A percentile compares a stretch with the other conserved stretches of the same genome.
Conservation (phyloP, 1,139 yeast species). For the Geotrichum histeridarum region DNA sequence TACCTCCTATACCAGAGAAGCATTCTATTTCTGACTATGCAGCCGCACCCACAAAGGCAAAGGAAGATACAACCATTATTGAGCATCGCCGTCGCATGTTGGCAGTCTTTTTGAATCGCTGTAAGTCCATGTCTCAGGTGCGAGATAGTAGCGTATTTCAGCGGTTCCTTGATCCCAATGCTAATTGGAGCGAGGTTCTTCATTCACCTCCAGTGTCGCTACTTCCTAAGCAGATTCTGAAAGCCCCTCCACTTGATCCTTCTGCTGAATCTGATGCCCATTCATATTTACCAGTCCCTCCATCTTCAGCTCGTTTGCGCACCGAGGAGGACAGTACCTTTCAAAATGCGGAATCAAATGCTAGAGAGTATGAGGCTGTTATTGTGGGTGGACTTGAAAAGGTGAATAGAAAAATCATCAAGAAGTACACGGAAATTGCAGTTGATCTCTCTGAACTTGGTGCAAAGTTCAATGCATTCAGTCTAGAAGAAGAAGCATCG, state of each 20-base stretch:
- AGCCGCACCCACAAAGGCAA: slow-evolving; percentile 52
- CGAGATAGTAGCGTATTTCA: slow-evolving; percentile 59
- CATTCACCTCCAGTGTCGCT: slow-evolving; percentile 53
- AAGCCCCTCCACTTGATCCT: slow-evolving; percentile 54
- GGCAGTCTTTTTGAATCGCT: slow-evolving; percentile 70
- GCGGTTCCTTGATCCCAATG: slow-evolving; percentile 78
- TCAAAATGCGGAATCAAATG: slow-evolving; percentile 43
- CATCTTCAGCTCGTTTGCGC: slow-evolving; percentile 39
- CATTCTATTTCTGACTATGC: slow-evolving; percentile 56
- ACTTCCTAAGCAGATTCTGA: slow-evolving; percentile 49
- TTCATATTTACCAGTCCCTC: slow-evolving; percentile 59
- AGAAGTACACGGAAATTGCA: slow-evolving; percentile 62
- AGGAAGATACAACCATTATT: slow-evolving; percentile 48
- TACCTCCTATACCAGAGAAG: slow-evolving; percentile 95
- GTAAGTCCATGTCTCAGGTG: slow-evolving; percentile 54
- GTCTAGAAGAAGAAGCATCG: slow-evolving; percentile 53
- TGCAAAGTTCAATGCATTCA: slow-evolving; percentile 64
- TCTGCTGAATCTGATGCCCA: slow-evolving; percentile 53
- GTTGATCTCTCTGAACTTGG: slow-evolving; percentile 67
- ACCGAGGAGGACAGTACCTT: slow-evolving; percentile 39
- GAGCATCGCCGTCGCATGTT: slow-evolving; percentile 72
- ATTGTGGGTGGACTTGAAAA: slow-evolving; percentile 59
- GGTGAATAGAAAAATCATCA: slow-evolving; percentile 59
- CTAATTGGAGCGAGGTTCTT: slow-evolving; percentile 62
- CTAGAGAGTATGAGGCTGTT: slow-evolving; percentile 53